Evolutionary conservation across 768 basidiomycete species (phyloP).

Genomic region (Cubamyces sp.): DNA sequence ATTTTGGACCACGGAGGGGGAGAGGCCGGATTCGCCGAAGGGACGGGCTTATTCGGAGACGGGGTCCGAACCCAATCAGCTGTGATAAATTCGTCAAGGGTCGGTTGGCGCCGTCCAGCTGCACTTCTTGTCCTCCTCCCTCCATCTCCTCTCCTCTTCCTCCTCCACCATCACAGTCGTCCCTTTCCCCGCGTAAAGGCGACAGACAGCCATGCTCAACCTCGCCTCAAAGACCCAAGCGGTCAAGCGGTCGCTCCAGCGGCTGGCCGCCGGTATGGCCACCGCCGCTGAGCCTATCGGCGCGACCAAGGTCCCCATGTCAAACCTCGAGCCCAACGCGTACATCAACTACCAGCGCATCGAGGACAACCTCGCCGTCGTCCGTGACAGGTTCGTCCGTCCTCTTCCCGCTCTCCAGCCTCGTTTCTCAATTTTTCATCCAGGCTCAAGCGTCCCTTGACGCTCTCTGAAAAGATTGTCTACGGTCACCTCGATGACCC

Average conservation of each 20-base stretch:
- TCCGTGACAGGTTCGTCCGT: slow-evolving; percentile 71
- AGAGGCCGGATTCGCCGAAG: slow-evolving; percentile 13
- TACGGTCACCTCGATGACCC: slow-evolving; percentile 99
- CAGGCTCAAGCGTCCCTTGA: slow-evolving; percentile 88
- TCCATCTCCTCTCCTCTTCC: slow-evolving; percentile 26
- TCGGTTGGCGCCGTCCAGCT: slow-evolving; percentile 23
- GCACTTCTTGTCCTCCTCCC: slow-evolving; percentile 20
- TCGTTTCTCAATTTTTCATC: neutral
- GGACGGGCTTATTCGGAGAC: slow-evolving; percentile 27
- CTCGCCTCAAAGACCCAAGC: slow-evolving; percentile 31
- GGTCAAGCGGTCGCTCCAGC: slow-evolving; percentile 35
- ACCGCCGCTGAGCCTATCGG: slow-evolving; percentile 78
- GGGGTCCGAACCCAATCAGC: slow-evolving; percentile 34
- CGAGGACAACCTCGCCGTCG: slow-evolving; percentile 92
- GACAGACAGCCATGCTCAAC: slow-evolving; percentile 37
- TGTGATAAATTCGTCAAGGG: slow-evolving; percentile 33
- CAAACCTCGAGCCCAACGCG: slow-evolving; percentile 76
- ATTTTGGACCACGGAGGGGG: neutral
- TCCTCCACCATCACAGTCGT: slow-evolving; percentile 27
- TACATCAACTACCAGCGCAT: slow-evolving; percentile 97
- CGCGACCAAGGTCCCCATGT: slow-evolving; percentile 90
- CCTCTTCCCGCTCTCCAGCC: slow-evolving; percentile 10
- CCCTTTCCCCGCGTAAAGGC: slow-evolving; percentile 25
- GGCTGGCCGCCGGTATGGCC: slow-evolving; percentile 64
- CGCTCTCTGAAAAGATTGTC: slow-evolving; percentile 94